phyloP scores from a whole-genome alignment of 2,329 filamentous ascomycete genomes.

The Trichoderma sp. region DNA sequence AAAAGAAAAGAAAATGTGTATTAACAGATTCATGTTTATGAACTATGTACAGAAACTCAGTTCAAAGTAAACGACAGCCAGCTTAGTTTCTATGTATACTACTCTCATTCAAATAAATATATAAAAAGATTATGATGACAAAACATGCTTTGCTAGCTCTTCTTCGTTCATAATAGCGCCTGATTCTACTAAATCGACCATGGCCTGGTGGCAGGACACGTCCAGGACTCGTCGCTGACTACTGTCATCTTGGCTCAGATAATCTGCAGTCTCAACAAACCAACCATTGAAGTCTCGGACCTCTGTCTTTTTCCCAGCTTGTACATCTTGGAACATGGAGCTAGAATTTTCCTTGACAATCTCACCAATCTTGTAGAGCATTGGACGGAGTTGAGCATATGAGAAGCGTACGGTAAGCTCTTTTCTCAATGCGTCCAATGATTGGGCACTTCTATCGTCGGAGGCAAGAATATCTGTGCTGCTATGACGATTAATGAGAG shows the following conservation, averaged over 20 bases:
- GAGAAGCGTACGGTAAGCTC: conserved; percentile 43
- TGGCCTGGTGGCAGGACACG: conserved; percentile 43
- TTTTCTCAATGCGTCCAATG: neutral
- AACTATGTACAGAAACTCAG: neutral
- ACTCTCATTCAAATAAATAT: neutral
- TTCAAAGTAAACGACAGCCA: neutral
- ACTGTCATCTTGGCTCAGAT: conserved; percentile 35
- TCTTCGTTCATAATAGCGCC: conserved; percentile 37
- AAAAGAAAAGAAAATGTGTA: neutral
- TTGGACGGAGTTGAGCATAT: conserved; percentile 42
- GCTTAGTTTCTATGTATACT: neutral
- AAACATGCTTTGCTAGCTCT: conserved; percentile 35
- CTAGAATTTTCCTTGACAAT: conserved; percentile 57
- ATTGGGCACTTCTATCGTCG: neutral
- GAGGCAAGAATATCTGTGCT: conserved; percentile 42
- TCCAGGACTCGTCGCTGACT: conserved; percentile 25
- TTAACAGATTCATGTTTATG: neutral
- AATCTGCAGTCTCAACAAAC: conserved; percentile 50
- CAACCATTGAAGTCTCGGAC: conserved; percentile 63
- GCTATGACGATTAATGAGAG: conserved; percentile 63
- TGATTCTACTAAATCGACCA: conserved; percentile 48
- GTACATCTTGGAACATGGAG: conserved; percentile 64
- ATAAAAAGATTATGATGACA: neutral
- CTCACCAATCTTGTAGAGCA: conserved; percentile 51
- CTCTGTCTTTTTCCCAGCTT: conserved; percentile 54